A percentile compares a stretch with the other conserved stretches of the same genome.
Conservation (phyloP, 106 monocot genomes). For the Dendrobium chrysotoxum region DNA sequence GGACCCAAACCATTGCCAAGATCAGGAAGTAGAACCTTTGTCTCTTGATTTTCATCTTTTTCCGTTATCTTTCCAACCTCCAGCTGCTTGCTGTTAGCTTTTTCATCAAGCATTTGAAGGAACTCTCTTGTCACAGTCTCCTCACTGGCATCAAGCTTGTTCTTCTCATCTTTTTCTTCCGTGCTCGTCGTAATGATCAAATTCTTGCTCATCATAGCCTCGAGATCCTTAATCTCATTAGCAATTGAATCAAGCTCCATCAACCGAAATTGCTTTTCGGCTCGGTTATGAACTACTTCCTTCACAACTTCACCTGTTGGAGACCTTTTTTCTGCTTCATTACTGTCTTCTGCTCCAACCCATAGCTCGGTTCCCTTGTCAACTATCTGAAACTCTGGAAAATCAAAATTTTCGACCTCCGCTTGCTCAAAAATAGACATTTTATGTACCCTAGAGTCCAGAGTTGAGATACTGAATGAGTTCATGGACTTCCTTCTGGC, state of each 20-base stretch:
- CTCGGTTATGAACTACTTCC: constrained; percentile 18
- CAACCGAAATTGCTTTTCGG: constrained; percentile 22
- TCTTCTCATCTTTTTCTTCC: constrained; percentile 1
- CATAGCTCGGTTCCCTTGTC: constrained; percentile 57
- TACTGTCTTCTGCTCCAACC: neutral
- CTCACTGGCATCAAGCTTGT: constrained; percentile 38
- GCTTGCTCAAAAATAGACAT: neutral
- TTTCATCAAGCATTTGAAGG: constrained; percentile 58
- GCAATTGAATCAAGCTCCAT: constrained; percentile 57
- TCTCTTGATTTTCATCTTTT: neutral
- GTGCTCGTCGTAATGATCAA: neutral
- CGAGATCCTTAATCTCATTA: constrained; percentile 51
- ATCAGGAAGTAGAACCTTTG: constrained; percentile 30
- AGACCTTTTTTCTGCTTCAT: constrained; percentile 7
- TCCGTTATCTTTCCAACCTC: neutral
- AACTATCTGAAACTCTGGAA: constrained; percentile 44
- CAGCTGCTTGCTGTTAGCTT: constrained; percentile 11
- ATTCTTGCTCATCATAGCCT: constrained; percentile 23
- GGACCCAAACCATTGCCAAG: constrained; percentile 58
- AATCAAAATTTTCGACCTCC: neutral
- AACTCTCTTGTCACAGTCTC: constrained; percentile 62
- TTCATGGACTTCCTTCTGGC: neutral
- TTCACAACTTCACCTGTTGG: constrained; percentile 36
- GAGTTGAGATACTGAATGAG: constrained; percentile 1
- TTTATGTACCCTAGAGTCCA: neutral